Conservation (phyloP, 2,329 filamentous ascomycete genomes). For the Madurella fahalii region DNA sequence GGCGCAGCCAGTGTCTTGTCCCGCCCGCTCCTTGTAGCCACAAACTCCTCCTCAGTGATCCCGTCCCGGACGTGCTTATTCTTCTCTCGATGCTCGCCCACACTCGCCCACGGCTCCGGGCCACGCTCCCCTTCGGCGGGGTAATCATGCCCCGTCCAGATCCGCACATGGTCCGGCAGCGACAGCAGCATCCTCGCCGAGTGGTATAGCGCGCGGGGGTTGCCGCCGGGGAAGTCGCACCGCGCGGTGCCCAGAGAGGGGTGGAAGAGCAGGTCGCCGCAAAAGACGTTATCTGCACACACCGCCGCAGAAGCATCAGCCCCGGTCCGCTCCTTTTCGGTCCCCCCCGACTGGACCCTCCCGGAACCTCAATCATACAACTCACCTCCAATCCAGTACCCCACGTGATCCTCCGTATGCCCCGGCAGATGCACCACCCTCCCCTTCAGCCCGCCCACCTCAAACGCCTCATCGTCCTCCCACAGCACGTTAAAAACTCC, state of each 20-base stretch:
- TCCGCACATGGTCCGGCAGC: conserved; percentile 40
- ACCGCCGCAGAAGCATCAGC: too few species aligned
- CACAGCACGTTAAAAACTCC: conserved; percentile 51
- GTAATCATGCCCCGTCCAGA: conserved; percentile 56
- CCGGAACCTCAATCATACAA: background rate
- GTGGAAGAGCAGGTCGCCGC: conserved; percentile 51
- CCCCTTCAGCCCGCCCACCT: conserved; percentile 44
- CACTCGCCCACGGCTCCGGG: conserved; percentile 41
- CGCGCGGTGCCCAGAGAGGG: conserved; percentile 49
- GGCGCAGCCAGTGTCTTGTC: conserved; percentile 43
- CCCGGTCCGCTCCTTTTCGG: background rate
- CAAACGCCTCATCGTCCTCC: conserved; percentile 50
- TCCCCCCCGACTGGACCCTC: background rate
- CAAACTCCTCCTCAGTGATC: conserved; percentile 41
- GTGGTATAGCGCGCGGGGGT: conserved; percentile 39
- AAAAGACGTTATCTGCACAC: conserved; percentile 42
- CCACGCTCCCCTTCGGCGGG: conserved; percentile 35
- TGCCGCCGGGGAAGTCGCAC: conserved; percentile 53
- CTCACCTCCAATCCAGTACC: conserved; percentile 50
- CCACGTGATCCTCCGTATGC: conserved; percentile 58
- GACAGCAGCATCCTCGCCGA: conserved; percentile 42
- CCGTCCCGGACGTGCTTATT: conserved; percentile 48
- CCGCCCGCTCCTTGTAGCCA: conserved; percentile 39
- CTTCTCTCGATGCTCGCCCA: conserved; percentile 40
- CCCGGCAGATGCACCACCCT: conserved; percentile 54